Evolutionary conservation across 176 grass and related monocot species (phyloP), one percentile per base, ranked within the genome.

Genomic region (Hsuehochloa calcarea): DNA sequence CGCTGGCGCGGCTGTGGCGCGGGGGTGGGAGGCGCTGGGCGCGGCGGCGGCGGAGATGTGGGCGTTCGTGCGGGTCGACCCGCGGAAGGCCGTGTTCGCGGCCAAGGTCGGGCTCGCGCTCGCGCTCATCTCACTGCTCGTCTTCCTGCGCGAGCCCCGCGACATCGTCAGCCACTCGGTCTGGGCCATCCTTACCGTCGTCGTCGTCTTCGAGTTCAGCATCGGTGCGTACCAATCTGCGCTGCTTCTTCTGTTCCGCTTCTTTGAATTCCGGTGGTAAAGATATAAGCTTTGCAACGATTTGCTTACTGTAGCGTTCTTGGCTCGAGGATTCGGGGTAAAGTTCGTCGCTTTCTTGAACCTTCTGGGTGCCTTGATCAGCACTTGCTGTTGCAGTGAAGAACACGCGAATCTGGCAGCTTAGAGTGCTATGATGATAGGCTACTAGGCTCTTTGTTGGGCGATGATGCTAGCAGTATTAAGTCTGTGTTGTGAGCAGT

Each of bases 181-280:
- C 83, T 99, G 96, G 96, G 93, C 96, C 43, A 95, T 99, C 87
- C 89, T 99, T 85, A 99, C 96, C 52, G 90, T 96, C 27, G 91
- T 99, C 75, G 91, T 99, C 50, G 82, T 96, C 82, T 99, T 99
- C 78, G 96, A 99, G 82, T 99, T 96, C 84, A 75, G 87, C 82
- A 89, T 89, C 85, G 61, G 45, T 89, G 64, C 5, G 72, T 1
- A 47, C 58, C 34, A 10, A 15, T 8, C 22, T 41, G 2, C 40
- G 5, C 16, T 37, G 4, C 25, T 61, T 54, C 64, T 20, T 19
- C 27, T 15, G 3, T 45, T 60, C 52, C 47, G 37, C 51, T 82
- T 60, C 58, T 65, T 35, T 64, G 15, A 3, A 12, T 65, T 62
- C 17, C 34, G 7, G 37, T 23, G 55, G 56, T 60, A 23, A 4